These are phyloP conservation scores for Cryptococcus depauperatus DNA, from an alignment of 1,284 basidiomycete species.

Conservation along the genomic window DNA sequence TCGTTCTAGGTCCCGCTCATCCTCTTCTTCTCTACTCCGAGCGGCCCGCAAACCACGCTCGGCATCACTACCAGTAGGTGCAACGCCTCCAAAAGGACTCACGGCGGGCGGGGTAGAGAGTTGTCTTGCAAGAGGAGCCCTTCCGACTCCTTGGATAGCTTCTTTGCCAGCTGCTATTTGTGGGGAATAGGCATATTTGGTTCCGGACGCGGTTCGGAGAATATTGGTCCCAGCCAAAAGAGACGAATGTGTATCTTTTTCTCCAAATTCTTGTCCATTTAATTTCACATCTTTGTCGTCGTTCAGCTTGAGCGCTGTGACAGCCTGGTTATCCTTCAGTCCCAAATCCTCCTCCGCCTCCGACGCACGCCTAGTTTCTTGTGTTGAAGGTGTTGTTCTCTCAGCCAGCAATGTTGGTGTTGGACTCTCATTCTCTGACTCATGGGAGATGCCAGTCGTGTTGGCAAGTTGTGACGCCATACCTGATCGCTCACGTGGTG, in stretches of 20 bases:
- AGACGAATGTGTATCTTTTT: background rate
- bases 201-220: slow-evolving; percentile 15
- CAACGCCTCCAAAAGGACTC: slow-evolving; percentile 32
- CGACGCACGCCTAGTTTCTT: no score
- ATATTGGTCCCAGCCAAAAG: background rate
- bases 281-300: slow-evolving; percentile 10
- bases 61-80: slow-evolving; percentile 31
- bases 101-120: slow-evolving; percentile 28
- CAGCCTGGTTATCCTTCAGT: slow-evolving; percentile 19
- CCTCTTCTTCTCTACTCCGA: slow-evolving; percentile 35
- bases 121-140: slow-evolving; percentile 23
- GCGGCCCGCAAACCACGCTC: slow-evolving; percentile 36
- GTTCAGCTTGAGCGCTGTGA: slow-evolving; percentile 7
- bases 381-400: no score
- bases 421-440: no score
- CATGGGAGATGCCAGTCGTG: no score
- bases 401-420: no score
- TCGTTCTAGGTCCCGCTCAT: slow-evolving; percentile 23
- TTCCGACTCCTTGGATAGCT: slow-evolving; percentile 15
- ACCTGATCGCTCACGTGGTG: no score
- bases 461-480: no score
- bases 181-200: slow-evolving; percentile 2
- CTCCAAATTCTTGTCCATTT: slow-evolving; percentile 14
- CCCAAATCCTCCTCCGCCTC: slow-evolving; percentile 1
- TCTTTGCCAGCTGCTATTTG: slow-evolving; percentile 8